Conservation (phyloP, 805 yeast species). For the Lachancea sp. region DNA sequence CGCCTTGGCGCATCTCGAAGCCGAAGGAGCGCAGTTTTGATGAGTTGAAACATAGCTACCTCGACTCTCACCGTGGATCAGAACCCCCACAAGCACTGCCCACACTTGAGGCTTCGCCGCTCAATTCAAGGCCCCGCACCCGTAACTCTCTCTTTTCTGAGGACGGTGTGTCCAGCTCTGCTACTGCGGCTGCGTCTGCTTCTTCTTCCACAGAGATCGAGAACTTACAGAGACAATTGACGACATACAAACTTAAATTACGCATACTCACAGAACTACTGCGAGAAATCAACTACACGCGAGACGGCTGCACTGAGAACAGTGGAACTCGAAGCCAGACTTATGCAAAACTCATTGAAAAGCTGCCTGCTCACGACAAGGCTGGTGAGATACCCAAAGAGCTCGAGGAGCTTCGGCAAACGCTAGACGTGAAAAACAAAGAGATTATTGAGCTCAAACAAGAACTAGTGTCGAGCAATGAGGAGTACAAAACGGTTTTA, state of each 20-base stretch:
- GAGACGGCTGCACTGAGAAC: neutral
- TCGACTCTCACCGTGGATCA: neutral
- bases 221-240: conserved; percentile 37
- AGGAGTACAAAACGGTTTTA: conserved; percentile 24
- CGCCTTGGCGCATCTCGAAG: conserved; percentile 32
- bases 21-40: neutral
- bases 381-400: conserved; percentile 18
- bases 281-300: conserved; percentile 16
- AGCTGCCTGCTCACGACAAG: conserved; percentile 11
- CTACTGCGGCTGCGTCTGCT: conserved; percentile 13
- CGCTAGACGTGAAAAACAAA: conserved; percentile 14
- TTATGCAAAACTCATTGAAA: conserved; percentile 18
- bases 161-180: conserved; percentile 7
- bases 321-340: conserved; percentile 14
- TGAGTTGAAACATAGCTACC: neutral
- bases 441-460: conserved; percentile 24
- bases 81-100: neutral
- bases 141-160: conserved; percentile 18
- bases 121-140: conserved; percentile 14
- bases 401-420: conserved; percentile 16
- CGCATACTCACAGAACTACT: conserved; percentile 31
- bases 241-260: conserved; percentile 35
- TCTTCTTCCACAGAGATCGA: conserved; percentile 30
- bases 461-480: conserved; percentile 21
- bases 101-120: conserved; percentile 15